Evolutionary conservation across 768 basidiomycete species (phyloP).

Genomic region (Kwoniella sp.): DNA sequence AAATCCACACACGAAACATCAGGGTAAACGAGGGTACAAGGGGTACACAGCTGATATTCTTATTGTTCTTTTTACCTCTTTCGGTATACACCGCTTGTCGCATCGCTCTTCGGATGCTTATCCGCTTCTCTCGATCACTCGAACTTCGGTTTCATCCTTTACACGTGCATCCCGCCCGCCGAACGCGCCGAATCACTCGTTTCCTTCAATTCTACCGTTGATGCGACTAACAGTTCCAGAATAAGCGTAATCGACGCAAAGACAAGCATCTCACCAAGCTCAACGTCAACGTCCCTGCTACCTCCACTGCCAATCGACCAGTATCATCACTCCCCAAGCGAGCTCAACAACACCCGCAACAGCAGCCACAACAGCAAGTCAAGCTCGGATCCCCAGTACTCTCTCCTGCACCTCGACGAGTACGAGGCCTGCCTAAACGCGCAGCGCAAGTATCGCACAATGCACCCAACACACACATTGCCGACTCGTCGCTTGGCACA

Average conservation of each 20-base stretch:
- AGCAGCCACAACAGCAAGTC: background rate
- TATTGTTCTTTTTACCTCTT: slow-evolving; percentile 17
- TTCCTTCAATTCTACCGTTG: background rate
- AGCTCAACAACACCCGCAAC: slow-evolving; percentile 5
- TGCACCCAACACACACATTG: background rate
- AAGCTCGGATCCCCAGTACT: slow-evolving; percentile 2
- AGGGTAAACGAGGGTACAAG: slow-evolving; percentile 1
- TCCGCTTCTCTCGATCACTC: background rate
- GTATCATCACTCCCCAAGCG: slow-evolving; percentile 27
- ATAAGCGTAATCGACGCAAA: slow-evolving; percentile 34
- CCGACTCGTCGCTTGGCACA: slow-evolving; percentile 2
- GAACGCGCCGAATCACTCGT: background rate
- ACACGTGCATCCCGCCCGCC: background rate
- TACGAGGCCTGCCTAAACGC: slow-evolving; percentile 6
- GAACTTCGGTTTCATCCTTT: background rate
- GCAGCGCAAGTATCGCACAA: slow-evolving; percentile 13
- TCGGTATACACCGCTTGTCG: background rate
- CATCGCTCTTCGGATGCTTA: background rate
- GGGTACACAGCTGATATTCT: slow-evolving; percentile 12
- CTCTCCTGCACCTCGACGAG: background rate
- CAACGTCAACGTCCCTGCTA: background rate
- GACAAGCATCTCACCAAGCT: background rate
- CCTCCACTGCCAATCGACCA: slow-evolving; percentile 9
- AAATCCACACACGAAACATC: slow-evolving; percentile 16
- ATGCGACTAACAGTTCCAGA: slow-evolving; percentile 37